Base-by-base conservation (phyloP, 2,329 filamentous ascomycete species). In the Sporothrix dimorphospora region DNA sequence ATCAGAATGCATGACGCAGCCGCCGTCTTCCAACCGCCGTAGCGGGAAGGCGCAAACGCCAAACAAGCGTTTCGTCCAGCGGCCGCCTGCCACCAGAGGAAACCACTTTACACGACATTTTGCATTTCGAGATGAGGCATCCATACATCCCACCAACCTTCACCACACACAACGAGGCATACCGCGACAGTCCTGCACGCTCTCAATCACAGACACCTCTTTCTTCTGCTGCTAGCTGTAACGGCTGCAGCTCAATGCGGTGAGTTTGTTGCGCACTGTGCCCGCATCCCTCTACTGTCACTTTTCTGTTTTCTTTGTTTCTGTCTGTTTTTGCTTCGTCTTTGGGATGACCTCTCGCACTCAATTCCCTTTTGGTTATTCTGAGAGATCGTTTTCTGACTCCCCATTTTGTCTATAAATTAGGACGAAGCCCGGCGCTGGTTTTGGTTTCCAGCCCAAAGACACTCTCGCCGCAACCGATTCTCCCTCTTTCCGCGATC, bases 401-500 rank as follows among this genome's bases (percentile, higher is more conserved):
- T 49, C 6, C 7, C 19, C 30, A 6, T 34, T 49, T 42, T 67
- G 16, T 59, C 19, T 49, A 68, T 68, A 51, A 55, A 65, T 9
- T 30, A 73, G 72, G 51, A 78, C 77, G 75, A 78, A 78, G 67
- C 76, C 77, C 19, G 76, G 75, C 45, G 74, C 75, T 65, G 69
- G 73, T 21, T 78, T 78, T 73, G 74, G 75, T 70, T 75, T 77
- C 71, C 76, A 77, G 72, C 78, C 78, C 16, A 75, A 74, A 49
- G 76, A 79, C 73, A 77, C 73, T 2, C 76, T 78, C 38, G 45
- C 74, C 9, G 74, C 74, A 2, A 12, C 42, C 47, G 66, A 75
- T 47, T 34, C 49, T 24, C 38, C 57, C 4, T 19, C 72, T 11
- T 68, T 66, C 47, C 45, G 47, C 57, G 14, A 42, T 7, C 68